phyloP scores from a whole-genome alignment of 306 rosid genomes.

The Prunus fruticosa region DNA sequence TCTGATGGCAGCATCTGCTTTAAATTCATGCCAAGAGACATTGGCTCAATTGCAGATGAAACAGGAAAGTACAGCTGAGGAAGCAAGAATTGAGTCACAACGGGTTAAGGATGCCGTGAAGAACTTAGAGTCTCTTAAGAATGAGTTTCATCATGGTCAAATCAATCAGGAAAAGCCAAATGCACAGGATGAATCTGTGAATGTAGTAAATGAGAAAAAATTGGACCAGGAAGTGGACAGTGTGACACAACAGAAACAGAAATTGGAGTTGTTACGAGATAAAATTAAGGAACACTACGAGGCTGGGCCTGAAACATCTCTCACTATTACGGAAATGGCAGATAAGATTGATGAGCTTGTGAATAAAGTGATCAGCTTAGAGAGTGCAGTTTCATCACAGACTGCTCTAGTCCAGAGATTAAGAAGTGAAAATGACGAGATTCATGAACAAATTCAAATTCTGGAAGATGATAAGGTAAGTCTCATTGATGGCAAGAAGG shows the following conservation, averaged over 20 bases:
- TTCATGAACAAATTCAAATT: slow-evolving; percentile 54
- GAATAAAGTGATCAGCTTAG: slow-evolving; percentile 68
- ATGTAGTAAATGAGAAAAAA: slow-evolving; percentile 5
- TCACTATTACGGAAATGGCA: slow-evolving; percentile 70
- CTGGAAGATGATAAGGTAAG: slow-evolving; percentile 64
- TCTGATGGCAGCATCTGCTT: slow-evolving; percentile 84
- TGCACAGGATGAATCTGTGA: slow-evolving; percentile 24
- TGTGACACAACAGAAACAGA: slow-evolving; percentile 36
- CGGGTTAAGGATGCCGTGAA: slow-evolving; percentile 52
- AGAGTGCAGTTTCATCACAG: slow-evolving; percentile 73
- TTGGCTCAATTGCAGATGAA: slow-evolving; percentile 54
- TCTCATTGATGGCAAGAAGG: slow-evolving; percentile 43
- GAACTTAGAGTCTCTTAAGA: slow-evolving; percentile 56
- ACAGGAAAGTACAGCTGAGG: slow-evolving; percentile 59
- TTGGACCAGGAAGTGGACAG: slow-evolving; percentile 26
- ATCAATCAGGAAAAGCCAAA: slow-evolving; percentile 17
- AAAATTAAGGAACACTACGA: slow-evolving; percentile 57
- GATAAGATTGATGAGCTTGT: slow-evolving; percentile 88
- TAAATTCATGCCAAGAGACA: slow-evolving; percentile 75
- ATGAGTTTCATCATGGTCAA: slow-evolving; percentile 35
- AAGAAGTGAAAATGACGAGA: slow-evolving; percentile 64
- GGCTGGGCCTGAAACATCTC: slow-evolving; percentile 37
- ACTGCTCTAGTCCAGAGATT: slow-evolving; percentile 60
- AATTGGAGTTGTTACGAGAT: slow-evolving; percentile 42
- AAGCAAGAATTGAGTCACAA: slow-evolving; percentile 52